phyloP scores from a whole-genome alignment of 805 yeast species.

The Ogataea neopini region DNA sequence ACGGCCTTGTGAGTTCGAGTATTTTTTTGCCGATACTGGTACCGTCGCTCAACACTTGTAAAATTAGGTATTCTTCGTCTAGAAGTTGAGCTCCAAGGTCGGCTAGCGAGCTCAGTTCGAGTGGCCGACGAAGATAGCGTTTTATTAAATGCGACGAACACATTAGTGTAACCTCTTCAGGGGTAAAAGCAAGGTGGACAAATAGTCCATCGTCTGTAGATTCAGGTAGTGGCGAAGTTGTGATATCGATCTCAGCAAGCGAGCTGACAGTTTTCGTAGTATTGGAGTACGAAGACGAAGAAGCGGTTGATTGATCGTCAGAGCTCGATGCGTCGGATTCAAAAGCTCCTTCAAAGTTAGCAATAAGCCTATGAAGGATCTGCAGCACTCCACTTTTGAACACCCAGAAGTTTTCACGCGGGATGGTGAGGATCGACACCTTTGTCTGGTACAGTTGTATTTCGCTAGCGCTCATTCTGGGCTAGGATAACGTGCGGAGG shows the following conservation, averaged over 20 bases:
- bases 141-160: constrained; percentile 44
- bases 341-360: constrained; percentile 25
- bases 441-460: constrained; percentile 48
- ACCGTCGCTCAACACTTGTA: constrained; percentile 65
- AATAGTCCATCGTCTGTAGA: constrained; percentile 43
- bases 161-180: constrained; percentile 62
- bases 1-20: constrained; percentile 56
- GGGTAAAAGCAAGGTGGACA: constrained; percentile 63
- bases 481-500: too few species aligned
- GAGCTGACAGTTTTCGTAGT: constrained; percentile 15
- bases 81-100: constrained; percentile 41
- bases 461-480: constrained; percentile 21
- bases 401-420: constrained; percentile 53
- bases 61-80: constrained; percentile 46
- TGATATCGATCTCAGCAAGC: neutral
- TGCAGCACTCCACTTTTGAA: constrained; percentile 52
- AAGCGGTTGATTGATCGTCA: constrained; percentile 8
- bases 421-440: constrained; percentile 53
- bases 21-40: constrained; percentile 53
- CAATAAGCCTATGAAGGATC: constrained; percentile 42
- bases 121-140: constrained; percentile 40
- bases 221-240: neutral
- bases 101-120: constrained; percentile 28
- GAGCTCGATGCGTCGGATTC: constrained; percentile 17
- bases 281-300: constrained; percentile 4